Evolutionary conservation across 2,329 filamentous ascomycete species (phyloP).

Genomic region (Acephala macrosclerotiorum): DNA sequence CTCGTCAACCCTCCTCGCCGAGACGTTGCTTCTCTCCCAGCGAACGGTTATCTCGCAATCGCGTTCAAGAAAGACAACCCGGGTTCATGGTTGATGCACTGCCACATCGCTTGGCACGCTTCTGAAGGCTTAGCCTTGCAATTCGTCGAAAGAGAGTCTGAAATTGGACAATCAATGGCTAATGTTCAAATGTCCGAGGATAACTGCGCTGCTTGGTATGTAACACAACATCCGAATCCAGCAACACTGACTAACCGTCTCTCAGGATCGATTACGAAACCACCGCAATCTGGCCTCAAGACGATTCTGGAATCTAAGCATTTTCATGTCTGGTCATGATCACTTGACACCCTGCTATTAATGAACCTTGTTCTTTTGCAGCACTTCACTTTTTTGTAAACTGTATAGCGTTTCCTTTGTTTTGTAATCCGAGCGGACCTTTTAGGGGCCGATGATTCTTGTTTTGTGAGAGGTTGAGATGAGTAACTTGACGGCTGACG

Average conservation of each 20-base stretch:
- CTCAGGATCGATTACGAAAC: not conserved
- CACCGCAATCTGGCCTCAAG: slow-evolving; percentile 29
- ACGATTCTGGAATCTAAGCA: slow-evolving; percentile 41
- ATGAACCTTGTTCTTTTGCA: not conserved
- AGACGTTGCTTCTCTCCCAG: slow-evolving; percentile 56
- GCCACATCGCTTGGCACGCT: slow-evolving; percentile 58
- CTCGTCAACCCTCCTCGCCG: slow-evolving; percentile 57
- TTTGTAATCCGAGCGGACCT: not conserved
- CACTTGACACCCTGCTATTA: not conserved
- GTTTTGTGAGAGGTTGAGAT: not conserved
- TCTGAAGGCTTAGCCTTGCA: slow-evolving; percentile 60
- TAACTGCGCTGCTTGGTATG: slow-evolving; percentile 36
- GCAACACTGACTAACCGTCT: too few relatives aligned
- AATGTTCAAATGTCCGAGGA: slow-evolving; percentile 29
- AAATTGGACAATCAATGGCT: slow-evolving; percentile 32
- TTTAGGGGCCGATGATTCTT: not conserved
- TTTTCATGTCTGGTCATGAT: not conserved
- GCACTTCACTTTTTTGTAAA: not conserved
- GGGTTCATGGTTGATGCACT: slow-evolving; percentile 45
- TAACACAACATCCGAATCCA: too few relatives aligned
- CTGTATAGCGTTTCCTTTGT: not conserved
- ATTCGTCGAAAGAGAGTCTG: slow-evolving; percentile 51
- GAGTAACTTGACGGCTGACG: not conserved
- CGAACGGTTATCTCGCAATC: slow-evolving; percentile 42
- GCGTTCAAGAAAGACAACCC: slow-evolving; percentile 45